These are phyloP conservation scores for Exserohilum rostratum DNA, from an alignment of 2,329 filamentous ascomycete species.

Conservation along the genomic window DNA sequence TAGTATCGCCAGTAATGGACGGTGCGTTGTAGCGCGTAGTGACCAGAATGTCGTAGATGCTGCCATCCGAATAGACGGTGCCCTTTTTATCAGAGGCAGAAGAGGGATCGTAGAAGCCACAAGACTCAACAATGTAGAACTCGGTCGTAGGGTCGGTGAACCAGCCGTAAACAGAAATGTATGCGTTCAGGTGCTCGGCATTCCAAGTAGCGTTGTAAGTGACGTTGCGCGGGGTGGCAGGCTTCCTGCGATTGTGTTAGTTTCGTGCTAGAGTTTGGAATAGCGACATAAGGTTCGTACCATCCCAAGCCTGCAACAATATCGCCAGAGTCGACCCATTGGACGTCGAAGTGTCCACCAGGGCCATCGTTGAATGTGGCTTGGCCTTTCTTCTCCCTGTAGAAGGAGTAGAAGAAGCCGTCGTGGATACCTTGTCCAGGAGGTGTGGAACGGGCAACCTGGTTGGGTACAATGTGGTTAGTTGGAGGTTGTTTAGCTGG, in stretches of 20 bases:
- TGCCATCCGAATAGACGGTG: constrained; percentile 59
- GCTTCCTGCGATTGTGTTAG: constrained; percentile 38
- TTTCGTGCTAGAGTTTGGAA: background rate
- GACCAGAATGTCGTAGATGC: constrained; percentile 60
- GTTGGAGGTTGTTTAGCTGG: too few relatives aligned
- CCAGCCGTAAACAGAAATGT: constrained; percentile 66
- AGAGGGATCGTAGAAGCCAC: constrained; percentile 57
- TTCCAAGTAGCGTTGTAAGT: constrained; percentile 57
- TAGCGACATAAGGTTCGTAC: constrained; percentile 22
- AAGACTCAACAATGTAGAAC: constrained; percentile 64
- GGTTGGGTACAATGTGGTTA: too few relatives aligned
- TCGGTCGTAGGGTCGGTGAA: constrained; percentile 61
- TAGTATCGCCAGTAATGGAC: constrained; percentile 60
- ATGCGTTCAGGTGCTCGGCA: constrained; percentile 56
- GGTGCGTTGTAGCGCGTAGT: constrained; percentile 59
- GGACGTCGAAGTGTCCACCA: constrained; percentile 52
- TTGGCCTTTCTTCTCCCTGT: constrained; percentile 59
- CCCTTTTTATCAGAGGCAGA: constrained; percentile 57
- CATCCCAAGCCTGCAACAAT: constrained; percentile 65
- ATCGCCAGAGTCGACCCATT: constrained; percentile 60
- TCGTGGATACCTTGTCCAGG: constrained; percentile 37
- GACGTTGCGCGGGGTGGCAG: constrained; percentile 57
- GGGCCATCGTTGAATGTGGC: constrained; percentile 62
- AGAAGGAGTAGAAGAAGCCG: constrained; percentile 57
- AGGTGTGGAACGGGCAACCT: constrained; percentile 25